Base-by-base conservation (phyloP, 78 protist species). In the slime mould (Dictyostelium discoideum) region DNA sequence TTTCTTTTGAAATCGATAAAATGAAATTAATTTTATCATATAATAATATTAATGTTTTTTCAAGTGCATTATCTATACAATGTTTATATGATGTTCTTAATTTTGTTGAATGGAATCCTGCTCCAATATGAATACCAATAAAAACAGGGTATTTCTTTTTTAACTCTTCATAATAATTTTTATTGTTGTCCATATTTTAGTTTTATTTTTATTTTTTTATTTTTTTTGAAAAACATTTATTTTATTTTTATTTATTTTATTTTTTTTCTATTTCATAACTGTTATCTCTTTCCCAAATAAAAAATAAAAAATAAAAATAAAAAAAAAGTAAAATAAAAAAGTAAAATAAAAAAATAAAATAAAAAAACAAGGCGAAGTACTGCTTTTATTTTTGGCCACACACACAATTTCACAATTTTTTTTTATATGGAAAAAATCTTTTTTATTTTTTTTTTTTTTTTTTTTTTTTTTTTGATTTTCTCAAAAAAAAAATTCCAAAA, bases 101-200 rank as follows among this genome's bases (percentile, higher is more conserved):
- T 26, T 93, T 82, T 26, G 82, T 29, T 37, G 96, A 93, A 54
- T 82, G 96, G 48, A 44, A 87, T 11, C 96, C 96, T 3, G 96
- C 96, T 10, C 96, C 96, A 29, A 93, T 86, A 44, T 93, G 96
- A 40, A 93, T 73, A 4, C 88, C 96, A 63, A 93, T 74, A 60
- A 93, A 93, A 8, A 60, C 42, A 14, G 89, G 89, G 29, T 85
- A 85, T 69, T 69, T 85, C 16, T 67, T 39, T 85, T 44, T 85
- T 14, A 84, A 60, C 13, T 77, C 54, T 18, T 77, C 83, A 40
- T 39, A 26, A 11, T 18, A 8, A 9, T 40, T 20, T 14, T 40
- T 1, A 46, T 18, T 42, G 22, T 79, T n/a, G 24, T 48, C 8
- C 37, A 32, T 32, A 46, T 79, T 48, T 0, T 26, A 8, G 0